phyloP scores from a whole-genome alignment of 176 grass and related monocot genomes.

The Themeda triandra region DNA sequence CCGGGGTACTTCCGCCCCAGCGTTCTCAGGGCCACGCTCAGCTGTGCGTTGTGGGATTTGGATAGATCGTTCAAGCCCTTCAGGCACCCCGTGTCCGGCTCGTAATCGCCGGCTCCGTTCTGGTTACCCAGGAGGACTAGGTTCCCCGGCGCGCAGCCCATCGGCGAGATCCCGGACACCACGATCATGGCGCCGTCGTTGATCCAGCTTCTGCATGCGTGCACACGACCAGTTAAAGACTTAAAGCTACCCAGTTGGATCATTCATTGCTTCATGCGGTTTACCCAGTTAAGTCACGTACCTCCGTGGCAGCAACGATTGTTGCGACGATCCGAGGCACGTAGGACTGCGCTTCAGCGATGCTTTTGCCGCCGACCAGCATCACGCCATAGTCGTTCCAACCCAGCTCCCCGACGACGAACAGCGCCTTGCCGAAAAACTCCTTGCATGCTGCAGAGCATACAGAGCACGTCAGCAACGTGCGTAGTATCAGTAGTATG shows the following conservation, averaged over 20 bases:
- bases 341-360: constrained; percentile 16
- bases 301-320: constrained; percentile 29
- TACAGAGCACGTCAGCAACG: too few species aligned
- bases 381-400: constrained; percentile 50
- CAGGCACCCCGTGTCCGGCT: constrained; percentile 43
- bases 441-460: constrained; percentile 27
- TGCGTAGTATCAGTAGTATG: too few species aligned
- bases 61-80: constrained; percentile 47
- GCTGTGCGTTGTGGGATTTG: constrained; percentile 40
- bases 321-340: constrained; percentile 24
- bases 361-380: constrained; percentile 21
- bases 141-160: constrained; percentile 42
- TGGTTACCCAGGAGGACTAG: constrained; percentile 11
- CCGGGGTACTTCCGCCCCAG: constrained; percentile 17
- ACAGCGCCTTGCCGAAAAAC: constrained; percentile 28
- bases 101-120: constrained; percentile 19
- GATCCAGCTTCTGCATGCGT: constrained; percentile 46
- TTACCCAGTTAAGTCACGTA: not conserved
- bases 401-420: constrained; percentile 58
- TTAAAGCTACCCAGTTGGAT: too few species aligned
- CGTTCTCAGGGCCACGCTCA: not conserved
- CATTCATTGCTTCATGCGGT: too few species aligned
- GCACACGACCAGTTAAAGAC: not conserved
- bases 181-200: constrained; percentile 42
- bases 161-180: constrained; percentile 40